Evolutionary conservation across 805 yeast genomes (phyloP).

Genomic region (Spathaspora gorwiae): DNA sequence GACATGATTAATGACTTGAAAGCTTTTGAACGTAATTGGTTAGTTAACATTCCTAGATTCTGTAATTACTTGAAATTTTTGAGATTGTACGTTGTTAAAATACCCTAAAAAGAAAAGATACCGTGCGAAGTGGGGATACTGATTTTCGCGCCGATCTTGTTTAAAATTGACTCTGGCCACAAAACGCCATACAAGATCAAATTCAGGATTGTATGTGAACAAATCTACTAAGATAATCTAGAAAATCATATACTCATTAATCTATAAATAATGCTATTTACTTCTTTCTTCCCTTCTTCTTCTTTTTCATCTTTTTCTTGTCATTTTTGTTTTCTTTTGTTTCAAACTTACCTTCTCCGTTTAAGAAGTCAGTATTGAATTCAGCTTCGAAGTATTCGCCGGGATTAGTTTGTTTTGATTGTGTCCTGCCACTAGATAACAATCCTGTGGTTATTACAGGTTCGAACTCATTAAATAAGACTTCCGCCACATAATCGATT

Average conservation of each 20-base stretch:
- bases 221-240: not conserved
- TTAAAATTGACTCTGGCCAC: not conserved
- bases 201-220: not conserved
- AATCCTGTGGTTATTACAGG: slow-evolving; percentile 4
- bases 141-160: too few species aligned
- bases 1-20: slow-evolving; percentile 18
- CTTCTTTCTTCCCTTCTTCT: slow-evolving; percentile 21
- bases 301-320: slow-evolving; percentile 27
- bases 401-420: not conserved
- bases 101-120: too few species aligned
- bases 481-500: slow-evolving; percentile 25
- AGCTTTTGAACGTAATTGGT: slow-evolving; percentile 15
- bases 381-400: slow-evolving; percentile 17
- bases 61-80: too few species aligned
- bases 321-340: slow-evolving; percentile 18
- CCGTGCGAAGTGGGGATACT: too few species aligned
- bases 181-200: not conserved
- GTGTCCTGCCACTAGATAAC: not conserved
- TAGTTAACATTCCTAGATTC: slow-evolving; percentile 13
- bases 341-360: slow-evolving; percentile 20
- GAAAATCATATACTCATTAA: not conserved
- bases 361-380: slow-evolving; percentile 25
- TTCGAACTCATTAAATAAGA: slow-evolving; percentile 22
- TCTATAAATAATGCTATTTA: slow-evolving; percentile 2
- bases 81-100: too few species aligned